Conservation (phyloP, 2,329 filamentous ascomycete genomes). For the Orbilia quercus region DNA sequence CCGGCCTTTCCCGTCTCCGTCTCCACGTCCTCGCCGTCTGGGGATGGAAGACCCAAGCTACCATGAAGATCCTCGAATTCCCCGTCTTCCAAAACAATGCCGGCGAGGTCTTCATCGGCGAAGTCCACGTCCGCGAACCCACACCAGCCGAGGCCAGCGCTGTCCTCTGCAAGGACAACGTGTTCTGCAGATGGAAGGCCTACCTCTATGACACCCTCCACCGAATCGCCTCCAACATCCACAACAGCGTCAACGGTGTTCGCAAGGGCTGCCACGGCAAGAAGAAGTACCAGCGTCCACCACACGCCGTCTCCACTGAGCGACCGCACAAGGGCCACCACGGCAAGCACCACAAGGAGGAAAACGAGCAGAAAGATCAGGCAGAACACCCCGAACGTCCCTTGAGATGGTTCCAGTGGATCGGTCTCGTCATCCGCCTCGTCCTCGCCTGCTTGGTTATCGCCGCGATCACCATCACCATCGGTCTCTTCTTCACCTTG, state of each 20-base stretch:
- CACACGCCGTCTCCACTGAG: slow-evolving; percentile 18
- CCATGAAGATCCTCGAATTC: slow-evolving; percentile 54
- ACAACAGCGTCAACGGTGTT: slow-evolving; percentile 16
- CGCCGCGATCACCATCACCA: slow-evolving; percentile 54
- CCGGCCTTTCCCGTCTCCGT: slow-evolving; percentile 51
- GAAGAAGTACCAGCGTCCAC: slow-evolving; percentile 35
- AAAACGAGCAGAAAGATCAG: slow-evolving; percentile 13
- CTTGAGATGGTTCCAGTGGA: slow-evolving; percentile 53
- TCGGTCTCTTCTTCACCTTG: slow-evolving; percentile 51
- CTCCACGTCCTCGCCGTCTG: slow-evolving; percentile 50
- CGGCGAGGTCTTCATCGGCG: slow-evolving; percentile 51
- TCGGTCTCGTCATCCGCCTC: slow-evolving; percentile 47
- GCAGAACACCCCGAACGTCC: slow-evolving; percentile 20
- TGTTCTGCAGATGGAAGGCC: slow-evolving; percentile 52
- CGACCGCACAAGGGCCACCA: slow-evolving; percentile 18
- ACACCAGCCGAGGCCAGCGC: slow-evolving; percentile 45
- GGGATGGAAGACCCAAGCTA: slow-evolving; percentile 43
- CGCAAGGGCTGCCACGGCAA: slow-evolving; percentile 37
- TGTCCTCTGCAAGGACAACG: slow-evolving; percentile 47
- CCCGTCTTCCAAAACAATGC: slow-evolving; percentile 47
- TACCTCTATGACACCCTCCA: slow-evolving; percentile 49
- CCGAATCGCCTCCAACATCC: slow-evolving; percentile 23
- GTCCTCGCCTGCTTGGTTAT: slow-evolving; percentile 54
- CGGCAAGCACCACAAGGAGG: slow-evolving; percentile 24
- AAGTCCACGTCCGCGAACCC: slow-evolving; percentile 34